Conservation (phyloP, 495 filamentous ascomycete species). For the Aspergillus egyptiacus region DNA sequence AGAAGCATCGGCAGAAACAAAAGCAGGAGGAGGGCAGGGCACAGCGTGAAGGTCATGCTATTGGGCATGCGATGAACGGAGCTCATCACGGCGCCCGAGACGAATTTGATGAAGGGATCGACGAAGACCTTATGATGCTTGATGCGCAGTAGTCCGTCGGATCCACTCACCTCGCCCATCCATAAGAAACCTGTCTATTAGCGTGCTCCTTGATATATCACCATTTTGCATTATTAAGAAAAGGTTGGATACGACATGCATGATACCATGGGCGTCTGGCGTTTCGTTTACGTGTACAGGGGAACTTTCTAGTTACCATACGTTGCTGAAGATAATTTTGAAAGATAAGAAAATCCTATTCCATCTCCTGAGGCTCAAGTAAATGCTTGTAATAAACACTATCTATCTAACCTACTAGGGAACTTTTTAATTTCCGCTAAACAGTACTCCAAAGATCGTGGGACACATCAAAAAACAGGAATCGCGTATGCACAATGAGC, state of each 20-base stretch:
- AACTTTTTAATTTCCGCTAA: conserved; percentile 35
- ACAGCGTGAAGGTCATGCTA: conserved; percentile 25
- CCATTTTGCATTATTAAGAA: conserved; percentile 4
- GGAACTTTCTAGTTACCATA: too few relatives aligned
- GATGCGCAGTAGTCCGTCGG: conserved; percentile 44
- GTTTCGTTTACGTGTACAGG: conserved; percentile 2
- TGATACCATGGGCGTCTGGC: conserved; percentile 18
- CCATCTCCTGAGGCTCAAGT: background rate
- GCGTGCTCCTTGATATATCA: background rate
- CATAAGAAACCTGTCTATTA: background rate
- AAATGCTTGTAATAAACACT: background rate
- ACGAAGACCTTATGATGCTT: conserved; percentile 55
- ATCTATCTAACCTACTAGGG: conserved; percentile 14
- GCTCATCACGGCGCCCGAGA: conserved; percentile 24
- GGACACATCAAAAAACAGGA: conserved; percentile 22
- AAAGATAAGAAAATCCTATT: conserved; percentile 2
- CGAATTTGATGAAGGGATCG: conserved; percentile 59
- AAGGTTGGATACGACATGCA: conserved; percentile 10
- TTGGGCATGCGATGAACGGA: conserved; percentile 25
- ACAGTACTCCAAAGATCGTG: conserved; percentile 42
- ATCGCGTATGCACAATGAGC: conserved; percentile 22
- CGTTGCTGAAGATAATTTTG: background rate
- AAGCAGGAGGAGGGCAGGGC: conserved; percentile 63
- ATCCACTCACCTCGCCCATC: background rate
- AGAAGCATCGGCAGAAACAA: conserved; percentile 60